Conservation (phyloP, 306 rosid species). For the Pterocarpus macrocarpus region DNA sequence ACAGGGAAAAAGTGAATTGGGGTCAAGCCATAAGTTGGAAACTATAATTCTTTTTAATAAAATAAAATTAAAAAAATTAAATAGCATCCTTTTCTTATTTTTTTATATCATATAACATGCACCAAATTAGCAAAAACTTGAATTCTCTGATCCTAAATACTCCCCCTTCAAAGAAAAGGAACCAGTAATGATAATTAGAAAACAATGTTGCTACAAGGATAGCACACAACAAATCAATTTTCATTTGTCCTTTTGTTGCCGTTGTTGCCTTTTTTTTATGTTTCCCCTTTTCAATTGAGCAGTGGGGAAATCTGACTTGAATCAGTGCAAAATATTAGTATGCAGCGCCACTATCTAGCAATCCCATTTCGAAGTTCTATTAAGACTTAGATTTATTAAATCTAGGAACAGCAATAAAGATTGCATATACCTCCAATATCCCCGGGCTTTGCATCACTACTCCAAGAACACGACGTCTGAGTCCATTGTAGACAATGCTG, state of each 20-base stretch:
- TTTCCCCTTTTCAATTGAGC: not conserved
- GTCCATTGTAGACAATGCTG: slow-evolving; percentile 79
- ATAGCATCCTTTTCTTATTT: not conserved
- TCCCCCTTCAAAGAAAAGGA: not conserved
- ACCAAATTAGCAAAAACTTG: slow-evolving; percentile 17
- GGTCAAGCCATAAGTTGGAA: not conserved
- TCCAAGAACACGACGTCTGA: slow-evolving; percentile 81
- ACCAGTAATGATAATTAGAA: not conserved
- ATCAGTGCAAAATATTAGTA: slow-evolving; percentile 28
- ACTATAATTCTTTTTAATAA: not conserved
- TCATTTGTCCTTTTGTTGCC: not conserved
- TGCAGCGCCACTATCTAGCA: slow-evolving; percentile 29
- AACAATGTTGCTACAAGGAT: not conserved
- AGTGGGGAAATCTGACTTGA: slow-evolving; percentile 11
- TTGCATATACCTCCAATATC: slow-evolving; percentile 76
- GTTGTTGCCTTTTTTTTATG: not conserved
- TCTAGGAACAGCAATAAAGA: slow-evolving; percentile 28
- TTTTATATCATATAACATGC: not conserved
- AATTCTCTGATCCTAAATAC: not conserved
- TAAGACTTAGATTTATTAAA: slow-evolving; percentile 24
- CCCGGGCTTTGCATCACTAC: slow-evolving; percentile 98
- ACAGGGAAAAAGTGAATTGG: not conserved
- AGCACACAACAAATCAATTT: slow-evolving; percentile 23
- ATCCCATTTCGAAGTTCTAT: not conserved
- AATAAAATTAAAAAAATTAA: not conserved